Conservation (phyloP, 805 yeast genomes). For the Cephaloascus fragrans region DNA sequence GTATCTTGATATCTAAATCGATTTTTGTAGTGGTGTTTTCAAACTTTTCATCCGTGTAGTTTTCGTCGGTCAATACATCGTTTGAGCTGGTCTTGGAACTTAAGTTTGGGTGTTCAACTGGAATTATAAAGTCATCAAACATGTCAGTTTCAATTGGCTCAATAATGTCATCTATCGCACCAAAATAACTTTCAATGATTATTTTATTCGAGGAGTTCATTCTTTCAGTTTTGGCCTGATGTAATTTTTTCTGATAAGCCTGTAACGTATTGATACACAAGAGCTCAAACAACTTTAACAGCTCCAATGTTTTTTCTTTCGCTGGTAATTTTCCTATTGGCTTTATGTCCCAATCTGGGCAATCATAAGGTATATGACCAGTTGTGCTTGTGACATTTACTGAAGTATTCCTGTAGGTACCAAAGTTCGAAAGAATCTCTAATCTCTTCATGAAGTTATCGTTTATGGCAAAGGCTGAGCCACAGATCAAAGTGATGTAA, state of each 20-base stretch:
- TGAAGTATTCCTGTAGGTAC: conserved; percentile 25
- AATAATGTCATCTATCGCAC: conserved; percentile 9
- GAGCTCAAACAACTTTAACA: conserved; percentile 13
- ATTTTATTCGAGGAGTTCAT: conserved; percentile 5
- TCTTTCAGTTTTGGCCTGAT: conserved; percentile 9
- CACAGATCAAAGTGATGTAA: conserved; percentile 23
- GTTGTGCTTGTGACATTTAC: conserved; percentile 25
- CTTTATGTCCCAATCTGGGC: conserved; percentile 20
- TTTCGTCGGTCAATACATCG: too few species aligned
- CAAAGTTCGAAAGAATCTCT: conserved; percentile 17
- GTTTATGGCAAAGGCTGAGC: not conserved
- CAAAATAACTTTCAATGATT: conserved; percentile 3
- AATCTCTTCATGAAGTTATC: not conserved
- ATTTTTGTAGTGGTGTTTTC: conserved; percentile 11
- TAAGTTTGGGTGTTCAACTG: too few species aligned
- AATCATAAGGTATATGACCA: conserved; percentile 32
- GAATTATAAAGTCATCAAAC: not conserved
- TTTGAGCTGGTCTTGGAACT: too few species aligned
- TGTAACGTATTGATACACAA: conserved; percentile 16
- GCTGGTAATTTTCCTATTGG: conserved; percentile 17
- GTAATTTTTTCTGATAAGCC: conserved; percentile 13
- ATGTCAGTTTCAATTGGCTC: conserved; percentile 6
- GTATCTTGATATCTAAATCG: conserved; percentile 27
- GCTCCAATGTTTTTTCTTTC: conserved; percentile 13
- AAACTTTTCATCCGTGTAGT: not conserved